Conservation (phyloP, 2,329 filamentous ascomycete genomes). For the Sporothrix dimorphospora region DNA sequence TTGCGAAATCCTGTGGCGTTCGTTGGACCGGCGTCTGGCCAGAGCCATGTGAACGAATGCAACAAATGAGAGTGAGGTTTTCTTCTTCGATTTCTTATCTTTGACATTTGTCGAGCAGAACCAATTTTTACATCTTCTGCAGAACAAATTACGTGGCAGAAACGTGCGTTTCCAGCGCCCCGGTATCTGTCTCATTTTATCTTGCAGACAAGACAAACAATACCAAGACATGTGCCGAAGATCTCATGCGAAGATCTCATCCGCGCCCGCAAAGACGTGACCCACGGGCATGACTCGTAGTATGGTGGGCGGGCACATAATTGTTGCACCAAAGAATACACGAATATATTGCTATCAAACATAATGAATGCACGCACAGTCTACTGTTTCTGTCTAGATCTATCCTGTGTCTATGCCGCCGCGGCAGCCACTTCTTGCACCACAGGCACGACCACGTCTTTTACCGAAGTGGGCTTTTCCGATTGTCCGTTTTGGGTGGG, state of each 20-base stretch:
- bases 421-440: not conserved
- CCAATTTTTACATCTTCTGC: no score
- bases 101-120: no score
- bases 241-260: not conserved
- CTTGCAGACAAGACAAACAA: no score
- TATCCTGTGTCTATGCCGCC: not conserved
- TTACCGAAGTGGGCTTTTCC: not conserved
- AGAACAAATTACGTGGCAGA: not conserved
- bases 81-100: no score
- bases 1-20: conserved; percentile 16
- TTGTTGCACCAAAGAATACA: not conserved
- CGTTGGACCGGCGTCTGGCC: not conserved
- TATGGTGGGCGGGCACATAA: not conserved
- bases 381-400: not conserved
- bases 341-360: not conserved
- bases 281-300: not conserved
- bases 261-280: not conserved
- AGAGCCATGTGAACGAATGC: no score
- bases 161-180: not conserved
- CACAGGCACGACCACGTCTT: not conserved
- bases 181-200: not conserved
- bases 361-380: not conserved
- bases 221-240: not conserved
- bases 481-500: not conserved
- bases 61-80: no score